Evolutionary conservation across 805 yeast species (phyloP).

Genomic region (Huiozyma sinensis): DNA sequence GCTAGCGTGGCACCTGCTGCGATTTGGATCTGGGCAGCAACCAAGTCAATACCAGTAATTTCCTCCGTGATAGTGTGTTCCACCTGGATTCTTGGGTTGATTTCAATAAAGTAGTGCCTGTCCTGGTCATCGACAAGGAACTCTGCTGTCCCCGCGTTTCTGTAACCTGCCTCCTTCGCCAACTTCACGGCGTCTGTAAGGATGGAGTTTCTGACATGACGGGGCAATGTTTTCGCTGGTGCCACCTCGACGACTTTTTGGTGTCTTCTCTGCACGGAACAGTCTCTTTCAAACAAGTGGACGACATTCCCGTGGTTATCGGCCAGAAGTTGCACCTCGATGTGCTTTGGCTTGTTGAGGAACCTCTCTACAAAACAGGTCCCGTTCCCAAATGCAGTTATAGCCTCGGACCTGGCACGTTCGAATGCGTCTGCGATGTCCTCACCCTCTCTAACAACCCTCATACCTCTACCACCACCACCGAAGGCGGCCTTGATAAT

Average conservation of each 20-base stretch:
- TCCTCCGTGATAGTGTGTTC: slow-evolving; percentile 99
- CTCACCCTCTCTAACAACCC: slow-evolving; percentile 96
- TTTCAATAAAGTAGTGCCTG: slow-evolving; percentile 95
- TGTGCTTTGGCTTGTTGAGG: slow-evolving; percentile 91
- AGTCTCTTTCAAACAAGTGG: slow-evolving; percentile 93
- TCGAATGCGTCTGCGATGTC: slow-evolving; percentile 81
- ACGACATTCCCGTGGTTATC: slow-evolving; percentile 91
- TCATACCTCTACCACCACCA: slow-evolving; percentile 99
- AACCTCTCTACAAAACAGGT: slow-evolving; percentile 96
- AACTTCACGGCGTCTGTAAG: slow-evolving; percentile 89
- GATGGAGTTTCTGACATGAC: slow-evolving; percentile 78
- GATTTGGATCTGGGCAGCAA: slow-evolving; percentile 96
- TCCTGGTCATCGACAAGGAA: slow-evolving; percentile 86
- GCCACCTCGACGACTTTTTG: slow-evolving; percentile 98
- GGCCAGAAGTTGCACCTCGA: slow-evolving; percentile 92
- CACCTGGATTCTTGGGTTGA: slow-evolving; percentile 96
- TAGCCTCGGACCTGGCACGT: slow-evolving; percentile 91
- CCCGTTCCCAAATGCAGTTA: slow-evolving; percentile 95
- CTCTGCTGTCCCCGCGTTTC: slow-evolving; percentile 98
- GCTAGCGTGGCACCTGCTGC: slow-evolving; percentile 95
- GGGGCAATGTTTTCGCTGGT: slow-evolving; percentile 86
- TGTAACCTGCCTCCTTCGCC: slow-evolving; percentile 79
- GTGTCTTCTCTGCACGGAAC: slow-evolving; percentile 99
- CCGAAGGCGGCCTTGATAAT: slow-evolving; percentile 98
- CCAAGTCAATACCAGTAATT: slow-evolving; percentile 95